Percentiles rank a stretch among this genome's conserved stretches.
Conservation (phyloP, 805 yeast species). For the Saccharomycopsis fermentans region DNA sequence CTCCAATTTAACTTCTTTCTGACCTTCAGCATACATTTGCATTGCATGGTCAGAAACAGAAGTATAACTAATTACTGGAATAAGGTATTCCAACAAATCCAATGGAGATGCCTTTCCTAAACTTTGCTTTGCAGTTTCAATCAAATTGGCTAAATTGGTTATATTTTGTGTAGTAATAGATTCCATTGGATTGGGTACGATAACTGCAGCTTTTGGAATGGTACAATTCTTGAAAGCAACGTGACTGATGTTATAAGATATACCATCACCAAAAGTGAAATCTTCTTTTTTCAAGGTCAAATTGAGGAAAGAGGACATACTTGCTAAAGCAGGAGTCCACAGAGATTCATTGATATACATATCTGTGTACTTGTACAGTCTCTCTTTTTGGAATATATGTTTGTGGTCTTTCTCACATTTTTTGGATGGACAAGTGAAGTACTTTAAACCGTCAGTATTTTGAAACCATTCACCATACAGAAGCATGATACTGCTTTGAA, state of each 20-base stretch:
- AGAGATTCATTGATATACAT: constrained; percentile 4
- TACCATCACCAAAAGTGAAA: constrained; percentile 1
- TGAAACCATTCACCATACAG: constrained; percentile 10
- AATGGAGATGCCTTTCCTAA: constrained; percentile 5
- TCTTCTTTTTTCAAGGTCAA: constrained; percentile 3
- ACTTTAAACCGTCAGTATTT: background rate
- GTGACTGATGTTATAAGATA: background rate
- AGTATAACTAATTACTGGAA: constrained; percentile 7
- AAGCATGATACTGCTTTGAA: constrained; percentile 6
- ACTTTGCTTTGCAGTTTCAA: constrained; percentile 2
- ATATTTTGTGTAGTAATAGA: constrained; percentile 4
- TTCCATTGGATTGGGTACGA: constrained; percentile 12
- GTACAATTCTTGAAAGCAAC: constrained; percentile 8
- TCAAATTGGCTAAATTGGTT: constrained; percentile 6
- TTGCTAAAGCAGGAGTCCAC: background rate
- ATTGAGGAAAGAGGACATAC: constrained; percentile 4
- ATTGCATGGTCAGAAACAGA: constrained; percentile 1
- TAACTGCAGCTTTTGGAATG: constrained; percentile 6
- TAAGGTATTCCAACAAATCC: constrained; percentile 11
- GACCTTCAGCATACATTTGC: constrained; percentile 10
- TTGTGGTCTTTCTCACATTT: background rate
- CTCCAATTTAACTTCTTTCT: background rate
- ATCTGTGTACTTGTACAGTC: background rate
- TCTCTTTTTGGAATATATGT: background rate
- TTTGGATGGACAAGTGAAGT: constrained; percentile 3